These are phyloP conservation scores for Candida schatavii DNA, from an alignment of 805 yeast genomes.

Conservation along the genomic window DNA sequence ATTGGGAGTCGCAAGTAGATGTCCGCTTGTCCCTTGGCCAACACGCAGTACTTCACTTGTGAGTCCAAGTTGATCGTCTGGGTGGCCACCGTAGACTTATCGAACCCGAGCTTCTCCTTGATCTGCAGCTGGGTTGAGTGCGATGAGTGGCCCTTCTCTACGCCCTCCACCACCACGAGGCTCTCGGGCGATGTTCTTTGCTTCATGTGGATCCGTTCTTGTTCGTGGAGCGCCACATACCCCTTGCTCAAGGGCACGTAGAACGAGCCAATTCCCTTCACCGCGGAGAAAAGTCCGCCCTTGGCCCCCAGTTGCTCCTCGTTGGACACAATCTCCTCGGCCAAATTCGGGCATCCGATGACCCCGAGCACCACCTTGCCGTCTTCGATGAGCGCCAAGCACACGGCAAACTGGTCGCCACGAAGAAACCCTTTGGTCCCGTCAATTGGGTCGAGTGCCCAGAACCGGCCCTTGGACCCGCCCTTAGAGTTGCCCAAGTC, in stretches of 20 bases:
- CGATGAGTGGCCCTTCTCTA: constrained; percentile 92
- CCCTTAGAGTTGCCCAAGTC: constrained; percentile 82
- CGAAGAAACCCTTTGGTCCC: constrained; percentile 95
- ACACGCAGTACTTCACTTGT: constrained; percentile 92
- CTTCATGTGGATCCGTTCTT: constrained; percentile 50
- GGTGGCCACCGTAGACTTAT: constrained; percentile 50
- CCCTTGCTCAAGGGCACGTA: constrained; percentile 39
- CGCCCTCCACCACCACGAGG: constrained; percentile 83
- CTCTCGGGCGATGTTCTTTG: constrained; percentile 43
- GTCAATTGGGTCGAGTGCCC: constrained; percentile 98
- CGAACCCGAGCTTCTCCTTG: constrained; percentile 52
- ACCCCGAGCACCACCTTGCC: constrained; percentile 87
- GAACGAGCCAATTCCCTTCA: constrained; percentile 65
- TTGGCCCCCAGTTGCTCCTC: constrained; percentile 31
- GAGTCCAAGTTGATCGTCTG: constrained; percentile 83
- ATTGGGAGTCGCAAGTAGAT: constrained; percentile 87
- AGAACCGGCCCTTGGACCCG: constrained; percentile 75
- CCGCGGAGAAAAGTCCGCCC: constrained; percentile 79
- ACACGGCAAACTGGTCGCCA: constrained; percentile 96
- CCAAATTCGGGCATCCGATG: constrained; percentile 93
- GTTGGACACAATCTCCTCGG: constrained; percentile 44
- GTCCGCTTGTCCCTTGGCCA: constrained; percentile 90
- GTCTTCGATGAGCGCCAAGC: constrained; percentile 84
- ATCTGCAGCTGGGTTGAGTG: constrained; percentile 81
- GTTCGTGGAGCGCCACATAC: constrained; percentile 33